Evolutionary conservation across 208 protist species (phyloP).

Genomic region (Trypanosoma vivax): DNA sequence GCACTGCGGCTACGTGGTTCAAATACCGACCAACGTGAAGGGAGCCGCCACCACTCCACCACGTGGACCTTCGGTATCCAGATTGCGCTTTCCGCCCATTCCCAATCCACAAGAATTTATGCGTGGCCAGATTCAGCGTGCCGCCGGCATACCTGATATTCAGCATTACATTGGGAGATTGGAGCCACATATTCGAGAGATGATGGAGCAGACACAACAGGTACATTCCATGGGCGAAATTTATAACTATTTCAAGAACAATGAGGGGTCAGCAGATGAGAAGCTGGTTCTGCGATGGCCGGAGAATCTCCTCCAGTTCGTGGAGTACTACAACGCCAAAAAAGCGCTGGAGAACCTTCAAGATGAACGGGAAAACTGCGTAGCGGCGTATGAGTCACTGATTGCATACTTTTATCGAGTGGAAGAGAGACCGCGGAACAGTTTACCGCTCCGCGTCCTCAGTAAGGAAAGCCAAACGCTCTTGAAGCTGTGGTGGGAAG

Average conservation of each 20-base stretch:
- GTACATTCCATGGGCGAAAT: conserved; percentile 78
- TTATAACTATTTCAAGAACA: conserved; percentile 46
- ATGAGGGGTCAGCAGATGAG: conserved; percentile 42
- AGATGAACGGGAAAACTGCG: conserved; percentile 42
- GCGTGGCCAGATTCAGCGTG: conserved; percentile 64
- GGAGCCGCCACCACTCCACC: conserved; percentile 4
- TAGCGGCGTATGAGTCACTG: conserved; percentile 52
- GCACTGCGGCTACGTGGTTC: conserved; percentile 78
- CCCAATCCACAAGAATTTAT: conserved; percentile 63
- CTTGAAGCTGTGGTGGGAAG: conserved; percentile 48
- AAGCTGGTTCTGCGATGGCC: conserved; percentile 76
- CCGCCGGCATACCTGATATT: conserved; percentile 69
- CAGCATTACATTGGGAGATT: conserved; percentile 83
- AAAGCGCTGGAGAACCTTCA: conserved; percentile 63
- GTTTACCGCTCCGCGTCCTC: conserved; percentile 55
- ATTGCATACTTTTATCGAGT: conserved; percentile 54
- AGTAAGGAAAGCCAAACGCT: conserved; percentile 36
- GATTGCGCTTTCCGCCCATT: conserved; percentile 54
- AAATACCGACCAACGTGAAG: conserved; percentile 30
- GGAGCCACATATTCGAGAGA: conserved; percentile 81
- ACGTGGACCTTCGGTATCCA: conserved; percentile 10
- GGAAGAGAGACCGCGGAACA: conserved; percentile 35
- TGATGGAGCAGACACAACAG: conserved; percentile 85
- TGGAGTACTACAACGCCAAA: conserved; percentile 82
- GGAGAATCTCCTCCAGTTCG: conserved; percentile 79